phyloP scores from a whole-genome alignment of 331 rosid genomes.

The Prunus yedoensis region DNA sequence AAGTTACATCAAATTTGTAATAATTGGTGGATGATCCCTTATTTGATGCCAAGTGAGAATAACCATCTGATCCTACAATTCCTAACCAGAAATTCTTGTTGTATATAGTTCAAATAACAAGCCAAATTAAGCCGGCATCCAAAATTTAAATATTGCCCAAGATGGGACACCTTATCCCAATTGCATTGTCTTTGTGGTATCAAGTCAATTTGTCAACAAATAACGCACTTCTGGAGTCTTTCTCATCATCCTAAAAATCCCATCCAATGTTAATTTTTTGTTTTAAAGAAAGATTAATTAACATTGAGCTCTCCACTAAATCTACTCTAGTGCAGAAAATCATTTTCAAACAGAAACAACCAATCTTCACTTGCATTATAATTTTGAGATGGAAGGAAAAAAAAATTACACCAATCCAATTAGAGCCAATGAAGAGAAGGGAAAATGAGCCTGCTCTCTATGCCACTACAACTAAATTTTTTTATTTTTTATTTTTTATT shows the following conservation, averaged over 20 bases:
- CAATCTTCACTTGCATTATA: neutral
- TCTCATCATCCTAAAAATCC: neutral
- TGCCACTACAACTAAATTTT: neutral
- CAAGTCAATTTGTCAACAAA: constrained; percentile 1
- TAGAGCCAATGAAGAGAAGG: neutral
- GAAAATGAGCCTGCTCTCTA: neutral
- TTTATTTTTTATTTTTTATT: too few relatives aligned
- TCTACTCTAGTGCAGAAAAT: neutral
- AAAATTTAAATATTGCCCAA: neutral
- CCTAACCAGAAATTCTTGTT: neutral
- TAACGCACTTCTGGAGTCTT: neutral
- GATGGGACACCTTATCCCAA: constrained; percentile 14
- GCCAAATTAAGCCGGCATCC: neutral
- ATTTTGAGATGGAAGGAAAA: too few relatives aligned
- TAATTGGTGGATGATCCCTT: neutral
- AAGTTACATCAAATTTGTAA: neutral
- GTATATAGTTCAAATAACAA: neutral
- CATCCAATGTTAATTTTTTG: neutral
- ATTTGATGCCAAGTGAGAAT: neutral
- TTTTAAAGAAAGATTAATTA: too few relatives aligned
- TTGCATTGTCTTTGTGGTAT: neutral
- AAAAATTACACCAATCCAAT: neutral
- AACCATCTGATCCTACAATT: neutral
- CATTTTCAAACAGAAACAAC: neutral
- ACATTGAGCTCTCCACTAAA: neutral